phyloP scores from a whole-genome alignment of 2,329 filamentous ascomycete species.

The Paraphoma sp. region DNA sequence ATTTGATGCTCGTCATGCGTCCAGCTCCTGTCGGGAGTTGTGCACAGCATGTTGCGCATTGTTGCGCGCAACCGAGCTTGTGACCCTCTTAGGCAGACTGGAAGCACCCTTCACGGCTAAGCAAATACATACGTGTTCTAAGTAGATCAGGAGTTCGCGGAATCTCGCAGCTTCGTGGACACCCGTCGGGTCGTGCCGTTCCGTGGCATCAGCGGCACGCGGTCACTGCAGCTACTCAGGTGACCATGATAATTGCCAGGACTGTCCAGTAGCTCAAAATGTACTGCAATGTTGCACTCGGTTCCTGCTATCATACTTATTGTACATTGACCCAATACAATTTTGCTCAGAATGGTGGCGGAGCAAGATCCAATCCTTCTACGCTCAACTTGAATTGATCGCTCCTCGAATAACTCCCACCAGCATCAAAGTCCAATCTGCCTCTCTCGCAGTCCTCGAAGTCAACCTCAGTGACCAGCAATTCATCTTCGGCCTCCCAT shows the following conservation, averaged over 20 bases:
- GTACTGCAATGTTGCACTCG: background rate
- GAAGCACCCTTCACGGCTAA: no score
- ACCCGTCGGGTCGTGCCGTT: no score
- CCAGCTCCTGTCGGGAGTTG: no score
- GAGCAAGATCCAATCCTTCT: constrained; percentile 65
- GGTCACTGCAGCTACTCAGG: no score
- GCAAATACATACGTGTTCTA: no score
- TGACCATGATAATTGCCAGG: no score
- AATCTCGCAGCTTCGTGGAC: no score
- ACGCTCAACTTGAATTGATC: constrained; percentile 68
- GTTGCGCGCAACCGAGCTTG: no score
- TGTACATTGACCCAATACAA: background rate
- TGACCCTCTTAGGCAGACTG: no score
- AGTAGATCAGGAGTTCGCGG: background rate
- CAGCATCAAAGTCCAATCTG: constrained; percentile 81
- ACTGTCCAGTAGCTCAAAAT: background rate
- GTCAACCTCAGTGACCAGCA: constrained; percentile 78
- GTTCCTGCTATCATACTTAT: background rate
- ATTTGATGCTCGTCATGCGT: no score
- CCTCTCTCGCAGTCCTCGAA: constrained; percentile 88
- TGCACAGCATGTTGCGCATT: no score
- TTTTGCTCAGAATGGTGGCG: constrained; percentile 55
- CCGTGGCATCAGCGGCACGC: no score
- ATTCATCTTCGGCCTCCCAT: constrained; percentile 75
- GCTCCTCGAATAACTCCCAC: constrained; percentile 82